These are phyloP conservation scores for Paracamarosporium sp. DNA, from an alignment of 2,329 filamentous ascomycete species.

Conservation along the genomic window DNA sequence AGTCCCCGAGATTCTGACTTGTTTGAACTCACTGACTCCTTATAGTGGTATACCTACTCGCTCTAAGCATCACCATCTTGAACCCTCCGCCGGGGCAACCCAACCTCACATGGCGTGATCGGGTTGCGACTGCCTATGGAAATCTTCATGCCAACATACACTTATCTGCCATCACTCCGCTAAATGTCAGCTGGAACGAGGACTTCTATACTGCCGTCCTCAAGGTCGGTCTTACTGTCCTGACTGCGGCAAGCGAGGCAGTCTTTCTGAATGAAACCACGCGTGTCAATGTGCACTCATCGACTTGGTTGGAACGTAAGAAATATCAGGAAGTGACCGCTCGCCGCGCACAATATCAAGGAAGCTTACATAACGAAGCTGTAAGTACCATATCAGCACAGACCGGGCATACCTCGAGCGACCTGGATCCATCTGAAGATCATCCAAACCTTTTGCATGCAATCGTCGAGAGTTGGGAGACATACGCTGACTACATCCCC, in stretches of 20 bases:
- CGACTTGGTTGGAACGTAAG: constrained; percentile 93
- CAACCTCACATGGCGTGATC: constrained; percentile 60
- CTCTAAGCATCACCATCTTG: constrained; percentile 76
- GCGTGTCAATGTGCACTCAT: constrained; percentile 72
- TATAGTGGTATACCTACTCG: constrained; percentile 73
- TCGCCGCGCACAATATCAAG: constrained; percentile 48
- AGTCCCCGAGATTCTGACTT: background rate
- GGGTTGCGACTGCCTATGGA: constrained; percentile 74
- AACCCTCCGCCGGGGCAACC: constrained; percentile 63
- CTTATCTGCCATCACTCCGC: constrained; percentile 67
- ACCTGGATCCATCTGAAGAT: too few relatives aligned
- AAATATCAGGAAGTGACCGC: constrained; percentile 77
- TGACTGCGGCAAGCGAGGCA: constrained; percentile 93
- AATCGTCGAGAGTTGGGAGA: too few relatives aligned
- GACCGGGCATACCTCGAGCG: too few relatives aligned
- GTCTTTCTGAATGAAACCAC: constrained; percentile 94
- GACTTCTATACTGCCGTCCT: constrained; percentile 95
- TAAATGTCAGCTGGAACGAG: constrained; percentile 83
- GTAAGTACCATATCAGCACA: constrained; percentile 26
- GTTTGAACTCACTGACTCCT: background rate
- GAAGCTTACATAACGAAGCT: constrained; percentile 24
- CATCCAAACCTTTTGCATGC: too few relatives aligned
- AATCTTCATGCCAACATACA: constrained; percentile 95
- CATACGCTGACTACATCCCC: too few relatives aligned
- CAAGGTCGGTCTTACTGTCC: constrained; percentile 82